These are phyloP conservation scores for Flaveria bidentis DNA, from an alignment of 129 eudicot species.

Conservation along the genomic window DNA sequence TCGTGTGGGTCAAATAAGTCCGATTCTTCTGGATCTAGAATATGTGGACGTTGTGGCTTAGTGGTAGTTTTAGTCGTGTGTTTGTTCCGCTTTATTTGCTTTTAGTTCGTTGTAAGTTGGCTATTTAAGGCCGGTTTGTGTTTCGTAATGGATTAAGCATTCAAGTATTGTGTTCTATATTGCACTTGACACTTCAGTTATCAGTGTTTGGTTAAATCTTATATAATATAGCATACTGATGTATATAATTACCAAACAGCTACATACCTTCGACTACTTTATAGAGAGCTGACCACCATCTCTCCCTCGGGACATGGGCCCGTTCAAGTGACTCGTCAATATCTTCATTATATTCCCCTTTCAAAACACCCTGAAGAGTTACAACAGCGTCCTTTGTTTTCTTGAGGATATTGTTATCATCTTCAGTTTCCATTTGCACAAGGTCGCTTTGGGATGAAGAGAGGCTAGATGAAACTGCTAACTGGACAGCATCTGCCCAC, in stretches of 20 bases:
- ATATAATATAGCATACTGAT: background rate
- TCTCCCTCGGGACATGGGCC: constrained; percentile 54
- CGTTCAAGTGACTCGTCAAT: constrained; percentile 70
- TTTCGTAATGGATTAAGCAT: too few species aligned
- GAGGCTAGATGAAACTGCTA: constrained; percentile 67
- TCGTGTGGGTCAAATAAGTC: too few species aligned
- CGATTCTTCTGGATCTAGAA: too few species aligned
- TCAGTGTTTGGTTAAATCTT: background rate
- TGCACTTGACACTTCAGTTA: too few species aligned
- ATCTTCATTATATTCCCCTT: constrained; percentile 67
- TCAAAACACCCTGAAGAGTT: constrained; percentile 71
- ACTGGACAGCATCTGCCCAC: constrained; percentile 88
- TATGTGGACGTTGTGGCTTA: too few species aligned
- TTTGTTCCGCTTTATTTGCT: too few species aligned
- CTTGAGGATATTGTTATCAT: constrained; percentile 50
- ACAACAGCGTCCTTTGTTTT: constrained; percentile 82
- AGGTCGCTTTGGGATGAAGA: constrained; percentile 73
- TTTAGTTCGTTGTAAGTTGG: too few species aligned
- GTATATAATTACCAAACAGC: too few species aligned
- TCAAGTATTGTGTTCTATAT: too few species aligned
- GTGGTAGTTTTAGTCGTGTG: too few species aligned
- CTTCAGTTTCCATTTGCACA: constrained; percentile 45
- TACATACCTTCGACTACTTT: constrained; percentile 76
- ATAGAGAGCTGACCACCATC: constrained; percentile 95
- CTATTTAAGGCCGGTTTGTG: too few species aligned